Evolutionary conservation across 441 rosid genomes (phyloP), one percentile per base, ranked within the genome.

Genomic region (Breynia disticha): DNA sequence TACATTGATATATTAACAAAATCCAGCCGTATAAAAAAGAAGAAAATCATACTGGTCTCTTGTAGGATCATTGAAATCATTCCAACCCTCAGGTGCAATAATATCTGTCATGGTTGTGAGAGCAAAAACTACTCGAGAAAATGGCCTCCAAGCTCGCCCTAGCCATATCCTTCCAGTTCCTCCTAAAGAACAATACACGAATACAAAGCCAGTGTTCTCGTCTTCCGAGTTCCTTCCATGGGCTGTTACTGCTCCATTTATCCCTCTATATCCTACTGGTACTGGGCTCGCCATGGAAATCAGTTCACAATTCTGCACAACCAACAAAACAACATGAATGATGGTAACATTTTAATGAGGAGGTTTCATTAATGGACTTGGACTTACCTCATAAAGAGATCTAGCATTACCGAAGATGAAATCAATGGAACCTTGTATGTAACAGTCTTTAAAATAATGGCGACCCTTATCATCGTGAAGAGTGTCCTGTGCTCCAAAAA

Each of bases 401-500:
- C 76, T 82, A 8, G 79, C 96, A 44, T 87, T 64, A 52, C 96
- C 96, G 22, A 87, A 87, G 48, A 91, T 78, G 76, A 91, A 87
- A 69, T 91, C 96, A 54, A 91, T 91, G 37, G 96, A 87, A 21
- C 98, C 96, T 71, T 90, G 98, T 46, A 90, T 86, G 48, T 83
- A 83, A 49, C 98, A 91, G 46, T 91, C 94, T 68, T 69, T 86
- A 61, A 87, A 91, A 73, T 82, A 86, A 67, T 91, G 98, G 22
- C 96, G 90, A 41, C 95, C 97, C 19, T 35, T 63, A 35, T 91
- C 98, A 17, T 86, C 97, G 60, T 85, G 98, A 51, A 91, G 95
- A 1, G 97, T 91, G 63, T 91, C 96, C 71, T 91, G 97, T 50
- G 97, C 95, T 65, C 98, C 94, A 15, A 83, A 86, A 76, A 91